Evolutionary conservation across 1,284 basidiomycete genomes (phyloP).

Genomic region (Melanopsichium pennsylvanicum): DNA sequence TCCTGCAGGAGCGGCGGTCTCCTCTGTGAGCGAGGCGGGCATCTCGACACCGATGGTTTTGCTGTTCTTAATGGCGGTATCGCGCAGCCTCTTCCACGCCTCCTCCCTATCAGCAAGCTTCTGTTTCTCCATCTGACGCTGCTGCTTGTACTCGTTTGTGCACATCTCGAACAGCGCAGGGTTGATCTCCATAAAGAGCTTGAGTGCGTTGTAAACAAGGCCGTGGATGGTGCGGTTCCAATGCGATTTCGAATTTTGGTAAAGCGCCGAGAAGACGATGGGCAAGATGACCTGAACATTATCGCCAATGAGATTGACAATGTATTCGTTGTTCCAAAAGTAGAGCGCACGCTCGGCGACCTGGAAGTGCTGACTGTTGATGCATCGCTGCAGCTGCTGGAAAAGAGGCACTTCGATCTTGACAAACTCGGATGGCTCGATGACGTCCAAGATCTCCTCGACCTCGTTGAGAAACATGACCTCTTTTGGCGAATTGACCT

Average conservation of each 20-base stretch:
- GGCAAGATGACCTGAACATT: slow-evolving; percentile 89
- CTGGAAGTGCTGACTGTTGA: slow-evolving; percentile 99
- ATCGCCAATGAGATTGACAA: slow-evolving; percentile 98
- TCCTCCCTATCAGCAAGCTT: slow-evolving; percentile 57
- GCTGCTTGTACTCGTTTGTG: slow-evolving; percentile 91
- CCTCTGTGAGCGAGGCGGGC: slow-evolving; percentile 52
- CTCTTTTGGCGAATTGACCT: slow-evolving; percentile 99
- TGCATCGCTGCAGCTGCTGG: slow-evolving; percentile 92
- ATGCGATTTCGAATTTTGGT: slow-evolving; percentile 94
- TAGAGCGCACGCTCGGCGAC: slow-evolving; percentile 67
- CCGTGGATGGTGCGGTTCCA: slow-evolving; percentile 99
- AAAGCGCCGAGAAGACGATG: slow-evolving; percentile 96
- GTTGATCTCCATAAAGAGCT: slow-evolving; percentile 99
- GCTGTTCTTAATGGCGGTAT: slow-evolving; percentile 58
- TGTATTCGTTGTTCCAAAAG: slow-evolving; percentile 87
- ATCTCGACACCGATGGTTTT: slow-evolving; percentile 49
- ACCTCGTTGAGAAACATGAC: slow-evolving; percentile 99
- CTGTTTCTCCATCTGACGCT: slow-evolving; percentile 69
- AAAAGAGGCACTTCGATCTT: slow-evolving; percentile 95
- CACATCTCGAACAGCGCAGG: slow-evolving; percentile 92
- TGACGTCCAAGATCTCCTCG: slow-evolving; percentile 98
- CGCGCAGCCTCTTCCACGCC: slow-evolving; percentile 58
- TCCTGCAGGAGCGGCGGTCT: slow-evolving; percentile 50
- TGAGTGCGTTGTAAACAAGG: slow-evolving; percentile 98
- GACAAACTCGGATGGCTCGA: slow-evolving; percentile 93